Evolutionary conservation across 139 green algal species (phyloP), one percentile per base, ranked within the genome.

Genomic region (Spirogloea muscicola): DNA sequence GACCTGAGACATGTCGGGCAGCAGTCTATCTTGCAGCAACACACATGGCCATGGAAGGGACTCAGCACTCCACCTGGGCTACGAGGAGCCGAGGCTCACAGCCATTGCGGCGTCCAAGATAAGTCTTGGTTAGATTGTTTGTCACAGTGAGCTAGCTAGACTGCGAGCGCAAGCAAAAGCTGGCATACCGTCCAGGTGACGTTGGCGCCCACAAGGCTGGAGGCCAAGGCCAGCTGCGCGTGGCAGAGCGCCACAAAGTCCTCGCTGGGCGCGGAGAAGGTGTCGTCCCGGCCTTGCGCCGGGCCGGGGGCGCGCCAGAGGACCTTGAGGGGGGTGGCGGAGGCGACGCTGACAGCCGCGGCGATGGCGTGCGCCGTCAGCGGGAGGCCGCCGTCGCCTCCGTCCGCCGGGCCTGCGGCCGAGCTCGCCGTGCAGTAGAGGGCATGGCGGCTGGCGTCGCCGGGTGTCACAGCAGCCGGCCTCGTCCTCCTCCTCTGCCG

Each of bases 181-280:
- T 10, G 43, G 43, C 13, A 13, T 29, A 68, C 59, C 25, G 59
- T 68, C 5, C 43, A 36, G 42, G 34, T 3, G 59, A 51, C 59
- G 13, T 43, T 21, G 9, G 27, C 6, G 3, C 33, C 59, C 59
- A 68, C 6, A n/a, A 27, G 37, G 29, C 5, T 29, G 37, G 59
- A 41, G 42, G 33, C 43, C 37, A 68, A 36, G 6, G 43, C 59
- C 18, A 68, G 27, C 43, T 68, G 59, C 10, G 59, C 59, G 5
- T 68, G 59, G 27, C 59, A 68, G 5, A 68, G 59, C 41, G 59
- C 27, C 3, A 68, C 5, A 7, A 68, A 68, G 59, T 68, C 59
- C 33, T 68, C 59, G 27, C 59, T 68, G 42, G 59, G 59, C 27
- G 25, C 59, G 29, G 25, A 34, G 33, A 34, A 10, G 10, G 48